Base-by-base conservation (phyloP, 2,329 filamentous ascomycete species). In the Aulographum hederae region DNA sequence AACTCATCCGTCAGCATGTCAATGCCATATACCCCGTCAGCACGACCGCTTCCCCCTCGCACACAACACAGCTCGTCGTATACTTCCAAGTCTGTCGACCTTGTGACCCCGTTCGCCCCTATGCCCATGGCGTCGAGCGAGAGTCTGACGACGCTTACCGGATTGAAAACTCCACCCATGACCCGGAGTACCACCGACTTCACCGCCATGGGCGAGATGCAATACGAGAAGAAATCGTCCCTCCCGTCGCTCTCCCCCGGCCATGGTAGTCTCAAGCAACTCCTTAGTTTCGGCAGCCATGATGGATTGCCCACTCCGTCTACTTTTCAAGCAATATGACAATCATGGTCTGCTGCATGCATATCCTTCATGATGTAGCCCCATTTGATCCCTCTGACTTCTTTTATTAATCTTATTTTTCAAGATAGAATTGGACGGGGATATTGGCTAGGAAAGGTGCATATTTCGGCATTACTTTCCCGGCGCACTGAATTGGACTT, bases 1-100 rank as follows among this genome's bases (percentile, higher is more conserved):
- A 48, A 53, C 17, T 60, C 34, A 21, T 28, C 56, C 5, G 57
- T 57, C 5, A 57, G 56, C 42, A 58, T 52, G 28, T 62, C 58
- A 10, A 44, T 56, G n/a, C 50, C 54, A 4, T 57, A 54, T 21
- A 53, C 51, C 4, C 35, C 37, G 10, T 34, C 6, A 20, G 34
- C 5, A 34, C 39, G n/a, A 32, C 41, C 11, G 50, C 48, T 3
- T 42, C 47, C 4, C 42, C 52, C 2, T 46, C 47, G 26, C 51
- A 46, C n/a, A n/a, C n/a, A n/a, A n/a, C n/a, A n/a, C n/a, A 43
- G 43, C 48, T 11, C 46, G n/a, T 25, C 32, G 6, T 16, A 27
- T 12, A 31, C 26, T 12, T 10, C 14, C 10, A 31, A 21, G 29
- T 11, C 10, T 10, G 32, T 37, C 17, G 34, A 36, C 14, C 31